phyloP scores from a whole-genome alignment of 306 rosid species.

The Arachis stenosperma region DNA sequence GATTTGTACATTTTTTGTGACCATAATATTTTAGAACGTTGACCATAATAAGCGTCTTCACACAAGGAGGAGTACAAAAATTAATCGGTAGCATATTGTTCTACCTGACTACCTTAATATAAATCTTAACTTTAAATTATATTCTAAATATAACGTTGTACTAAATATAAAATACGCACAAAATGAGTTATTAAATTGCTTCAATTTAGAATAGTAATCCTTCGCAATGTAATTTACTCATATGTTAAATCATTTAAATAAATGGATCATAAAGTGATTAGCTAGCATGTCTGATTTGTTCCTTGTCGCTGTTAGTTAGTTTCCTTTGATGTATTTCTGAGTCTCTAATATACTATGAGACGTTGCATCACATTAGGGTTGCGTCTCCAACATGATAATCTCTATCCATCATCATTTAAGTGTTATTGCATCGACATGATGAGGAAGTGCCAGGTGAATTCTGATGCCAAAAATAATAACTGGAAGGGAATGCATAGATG shows the following conservation, averaged over 20 bases:
- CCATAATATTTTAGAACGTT: conserved; percentile 32
- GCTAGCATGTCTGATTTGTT: not conserved
- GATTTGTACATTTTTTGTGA: conserved; percentile 24
- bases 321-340: conserved; percentile 7
- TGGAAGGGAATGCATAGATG: not conserved
- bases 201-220: too few relatives aligned
- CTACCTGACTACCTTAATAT: too few relatives aligned
- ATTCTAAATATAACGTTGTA: too few relatives aligned
- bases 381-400: not conserved
- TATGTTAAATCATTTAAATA: not conserved
- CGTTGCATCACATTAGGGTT: not conserved
- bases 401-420: not conserved
- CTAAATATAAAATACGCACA: too few relatives aligned
- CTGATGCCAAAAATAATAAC: not conserved
- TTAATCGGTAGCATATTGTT: too few relatives aligned
- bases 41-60: conserved; percentile 4
- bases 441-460: conserved; percentile 32
- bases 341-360: too few relatives aligned
- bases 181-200: too few relatives aligned
- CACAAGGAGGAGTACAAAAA: too few relatives aligned
- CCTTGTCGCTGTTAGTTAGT: not conserved
- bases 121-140: too few relatives aligned
- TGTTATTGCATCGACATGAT: conserved; percentile 15
- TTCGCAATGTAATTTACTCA: too few relatives aligned
- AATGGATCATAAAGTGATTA: not conserved